These are phyloP conservation scores for Trichophyton schoenleinii DNA, from an alignment of 2,329 filamentous ascomycete genomes.

Conservation along the genomic window DNA sequence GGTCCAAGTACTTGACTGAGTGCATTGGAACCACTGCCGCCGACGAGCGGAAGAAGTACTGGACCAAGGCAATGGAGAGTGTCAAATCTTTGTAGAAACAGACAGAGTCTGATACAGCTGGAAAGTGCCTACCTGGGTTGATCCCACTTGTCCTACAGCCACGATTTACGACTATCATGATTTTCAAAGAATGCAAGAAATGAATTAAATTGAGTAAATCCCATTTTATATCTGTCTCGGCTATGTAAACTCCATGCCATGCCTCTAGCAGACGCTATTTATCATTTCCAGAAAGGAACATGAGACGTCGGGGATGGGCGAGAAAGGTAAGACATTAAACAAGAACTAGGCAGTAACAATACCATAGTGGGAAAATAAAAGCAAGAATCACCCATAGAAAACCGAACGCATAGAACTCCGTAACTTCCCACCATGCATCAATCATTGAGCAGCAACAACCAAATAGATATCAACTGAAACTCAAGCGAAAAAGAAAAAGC, in stretches of 20 bases:
- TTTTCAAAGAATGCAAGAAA: too few relatives aligned
- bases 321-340: not conserved
- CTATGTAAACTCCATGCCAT: conserved; percentile 3
- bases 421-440: conserved; percentile 4
- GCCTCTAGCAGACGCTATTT: conserved; percentile 1
- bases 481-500: not conserved
- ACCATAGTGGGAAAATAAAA: not conserved
- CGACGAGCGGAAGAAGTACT: conserved; percentile 37
- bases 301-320: not conserved
- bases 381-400: not conserved
- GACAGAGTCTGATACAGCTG: not conserved
- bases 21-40: conserved; percentile 43
- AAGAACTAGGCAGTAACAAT: not conserved
- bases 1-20: conserved; percentile 38
- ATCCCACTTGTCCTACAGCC: not conserved
- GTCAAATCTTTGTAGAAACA: not conserved
- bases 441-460: not conserved
- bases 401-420: not conserved
- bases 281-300: not conserved
- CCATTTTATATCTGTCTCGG: conserved; percentile 1
- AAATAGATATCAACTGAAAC: not conserved
- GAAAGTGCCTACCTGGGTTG: not conserved
- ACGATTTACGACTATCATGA: not conserved
- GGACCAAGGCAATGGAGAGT: conserved; percentile 34
- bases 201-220: not conserved